phyloP scores from a whole-genome alignment of 83 land plant species.

The Diphasiastrum complanatum region DNA sequence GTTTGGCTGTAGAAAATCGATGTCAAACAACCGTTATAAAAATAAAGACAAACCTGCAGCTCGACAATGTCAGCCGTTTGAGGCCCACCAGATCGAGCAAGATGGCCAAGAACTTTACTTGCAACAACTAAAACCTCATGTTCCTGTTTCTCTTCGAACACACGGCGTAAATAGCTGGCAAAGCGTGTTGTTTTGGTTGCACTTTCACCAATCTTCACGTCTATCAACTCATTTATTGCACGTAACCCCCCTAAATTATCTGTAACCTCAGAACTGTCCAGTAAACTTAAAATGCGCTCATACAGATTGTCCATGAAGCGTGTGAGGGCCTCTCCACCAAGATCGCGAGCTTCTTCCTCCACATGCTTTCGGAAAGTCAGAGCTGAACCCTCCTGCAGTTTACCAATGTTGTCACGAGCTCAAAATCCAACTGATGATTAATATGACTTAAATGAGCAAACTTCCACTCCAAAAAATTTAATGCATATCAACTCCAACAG shows the following conservation, averaged over 20 bases:
- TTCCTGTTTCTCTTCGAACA: constrained; percentile 82
- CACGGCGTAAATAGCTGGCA: constrained; percentile 48
- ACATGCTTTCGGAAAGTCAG: constrained; percentile 53
- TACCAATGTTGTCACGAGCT: no score
- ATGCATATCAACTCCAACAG: no score
- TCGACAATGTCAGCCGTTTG: constrained; percentile 98
- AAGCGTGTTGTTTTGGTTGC: constrained; percentile 78
- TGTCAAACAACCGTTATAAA: not conserved
- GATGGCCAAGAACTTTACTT: constrained; percentile 77
- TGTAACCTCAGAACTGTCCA: constrained; percentile 58
- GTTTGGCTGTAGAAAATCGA: constrained; percentile 6
- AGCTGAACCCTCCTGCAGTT: constrained; percentile 70
- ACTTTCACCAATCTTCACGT: constrained; percentile 75
- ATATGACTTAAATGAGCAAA: no score
- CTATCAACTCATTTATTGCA: constrained; percentile 78
- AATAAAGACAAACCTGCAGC: constrained; percentile 50
- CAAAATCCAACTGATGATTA: no score
- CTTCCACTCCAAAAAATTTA: no score
- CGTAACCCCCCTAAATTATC: constrained; percentile 82
- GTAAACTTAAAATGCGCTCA: constrained; percentile 52
- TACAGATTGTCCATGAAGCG: constrained; percentile 83
- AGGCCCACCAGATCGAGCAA: constrained; percentile 90
- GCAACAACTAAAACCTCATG: constrained; percentile 65
- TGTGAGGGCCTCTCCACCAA: constrained; percentile 77
- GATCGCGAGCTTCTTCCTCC: constrained; percentile 85